Evolutionary conservation across 345 rosid species (phyloP).

Genomic region (Diplotaxis tenuifolia): DNA sequence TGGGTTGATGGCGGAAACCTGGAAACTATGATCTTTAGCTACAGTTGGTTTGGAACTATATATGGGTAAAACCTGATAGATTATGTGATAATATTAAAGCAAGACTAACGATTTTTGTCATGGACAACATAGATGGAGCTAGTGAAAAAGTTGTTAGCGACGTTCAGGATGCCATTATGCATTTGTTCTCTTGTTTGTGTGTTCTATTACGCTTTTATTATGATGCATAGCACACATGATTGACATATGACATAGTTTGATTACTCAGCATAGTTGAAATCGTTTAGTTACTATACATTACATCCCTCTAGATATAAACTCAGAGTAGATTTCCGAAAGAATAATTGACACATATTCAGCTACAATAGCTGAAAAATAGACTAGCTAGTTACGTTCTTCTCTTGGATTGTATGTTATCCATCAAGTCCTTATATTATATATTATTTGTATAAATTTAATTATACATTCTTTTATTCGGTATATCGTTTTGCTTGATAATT

Average conservation of each 20-base stretch:
- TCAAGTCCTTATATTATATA: not conserved
- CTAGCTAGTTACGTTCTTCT: not conserved
- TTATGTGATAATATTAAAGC: not conserved
- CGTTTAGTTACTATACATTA: not conserved
- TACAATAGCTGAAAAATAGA: not conserved
- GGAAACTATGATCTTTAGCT: not conserved
- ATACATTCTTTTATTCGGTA: not conserved
- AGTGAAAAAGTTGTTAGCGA: not conserved
- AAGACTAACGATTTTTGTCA: not conserved
- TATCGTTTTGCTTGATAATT: not conserved
- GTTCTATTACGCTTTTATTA: not conserved
- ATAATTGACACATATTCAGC: conserved; percentile 1
- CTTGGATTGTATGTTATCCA: not conserved
- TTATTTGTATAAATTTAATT: not conserved
- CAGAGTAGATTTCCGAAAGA: not conserved
- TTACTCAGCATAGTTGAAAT: not conserved
- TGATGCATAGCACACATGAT: not conserved
- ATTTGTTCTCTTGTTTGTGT: not conserved
- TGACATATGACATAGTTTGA: not conserved
- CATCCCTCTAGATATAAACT: not conserved
- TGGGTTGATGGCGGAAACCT: not conserved
- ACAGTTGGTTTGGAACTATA: not conserved
- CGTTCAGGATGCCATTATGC: not conserved
- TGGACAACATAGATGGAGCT: not conserved
- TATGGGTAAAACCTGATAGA: not conserved